A percentile compares a stretch with the other conserved stretches of the same genome.
Evolutionary conservation across 306 rosid species (phyloP).

Genomic region (Pueraria montana): DNA sequence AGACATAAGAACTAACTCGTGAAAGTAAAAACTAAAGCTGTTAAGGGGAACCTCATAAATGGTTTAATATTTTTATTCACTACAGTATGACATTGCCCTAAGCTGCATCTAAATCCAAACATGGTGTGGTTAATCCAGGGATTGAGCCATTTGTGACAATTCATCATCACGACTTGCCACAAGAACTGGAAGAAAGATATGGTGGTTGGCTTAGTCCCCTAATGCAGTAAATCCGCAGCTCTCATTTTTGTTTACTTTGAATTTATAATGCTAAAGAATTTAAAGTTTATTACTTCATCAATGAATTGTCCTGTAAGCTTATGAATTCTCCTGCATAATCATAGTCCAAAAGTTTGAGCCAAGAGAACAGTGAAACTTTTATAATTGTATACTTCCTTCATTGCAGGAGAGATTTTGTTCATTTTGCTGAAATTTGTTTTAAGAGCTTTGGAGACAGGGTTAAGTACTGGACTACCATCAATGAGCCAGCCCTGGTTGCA

Average conservation of each 20-base stretch:
- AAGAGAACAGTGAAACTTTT: neutral
- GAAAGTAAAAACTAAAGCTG: no score
- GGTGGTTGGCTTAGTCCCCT: slow-evolving; percentile 68
- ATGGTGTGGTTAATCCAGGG: no score
- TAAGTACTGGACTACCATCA: slow-evolving; percentile 67
- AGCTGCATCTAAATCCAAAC: slow-evolving; percentile 35
- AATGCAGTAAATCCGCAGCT: slow-evolving; percentile 56
- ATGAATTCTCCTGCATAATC: neutral
- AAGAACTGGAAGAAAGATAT: slow-evolving; percentile 64
- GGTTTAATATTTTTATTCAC: neutral
- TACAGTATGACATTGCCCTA: neutral
- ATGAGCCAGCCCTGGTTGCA: slow-evolving; percentile 56
- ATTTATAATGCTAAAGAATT: slow-evolving; percentile 3
- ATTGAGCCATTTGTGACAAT: slow-evolving; percentile 70
- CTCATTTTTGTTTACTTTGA: neutral
- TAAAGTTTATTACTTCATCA: neutral
- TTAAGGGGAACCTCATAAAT: no score
- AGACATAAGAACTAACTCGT: no score
- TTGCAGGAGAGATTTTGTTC: slow-evolving; percentile 69
- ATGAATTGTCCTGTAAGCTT: neutral
- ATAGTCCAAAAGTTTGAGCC: neutral
- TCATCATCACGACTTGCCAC: slow-evolving; percentile 66
- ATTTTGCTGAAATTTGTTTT: slow-evolving; percentile 63
- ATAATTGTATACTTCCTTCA: neutral
- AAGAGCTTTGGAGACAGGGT: slow-evolving; percentile 65